These are phyloP conservation scores for Cordyceps cicadae DNA, from an alignment of 2,329 filamentous ascomycete genomes.

Conservation along the genomic window DNA sequence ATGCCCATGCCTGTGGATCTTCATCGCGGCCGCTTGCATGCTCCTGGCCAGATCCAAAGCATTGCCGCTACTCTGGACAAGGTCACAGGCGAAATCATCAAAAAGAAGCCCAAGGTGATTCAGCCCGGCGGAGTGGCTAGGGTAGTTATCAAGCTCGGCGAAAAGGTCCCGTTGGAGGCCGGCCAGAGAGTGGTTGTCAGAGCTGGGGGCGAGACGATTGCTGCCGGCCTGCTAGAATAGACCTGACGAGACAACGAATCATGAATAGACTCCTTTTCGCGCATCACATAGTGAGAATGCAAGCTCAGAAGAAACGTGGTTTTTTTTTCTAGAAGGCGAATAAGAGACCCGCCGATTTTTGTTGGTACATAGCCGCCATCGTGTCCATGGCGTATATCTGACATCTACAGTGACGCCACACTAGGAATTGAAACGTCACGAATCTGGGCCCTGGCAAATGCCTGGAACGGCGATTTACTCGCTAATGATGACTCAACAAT, in stretches of 20 bases:
- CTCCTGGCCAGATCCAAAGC: slow-evolving; percentile 63
- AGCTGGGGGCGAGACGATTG: slow-evolving; percentile 73
- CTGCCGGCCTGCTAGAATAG: slow-evolving; percentile 74
- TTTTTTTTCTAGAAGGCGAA: no score
- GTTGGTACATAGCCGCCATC: no score
- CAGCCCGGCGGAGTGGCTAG: slow-evolving; percentile 71
- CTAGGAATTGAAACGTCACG: no score
- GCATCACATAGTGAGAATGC: no score
- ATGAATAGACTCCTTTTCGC: neutral
- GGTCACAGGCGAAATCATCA: slow-evolving; percentile 61
- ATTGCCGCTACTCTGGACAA: slow-evolving; percentile 73
- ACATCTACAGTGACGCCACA: no score
- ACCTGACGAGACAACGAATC: slow-evolving; percentile 4
- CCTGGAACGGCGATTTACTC: no score
- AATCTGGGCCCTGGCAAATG: no score
- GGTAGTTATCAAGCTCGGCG: slow-evolving; percentile 65
- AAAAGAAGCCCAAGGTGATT: slow-evolving; percentile 79
- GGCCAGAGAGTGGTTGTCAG: slow-evolving; percentile 75
- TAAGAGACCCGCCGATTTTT: no score
- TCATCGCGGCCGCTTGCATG: slow-evolving; percentile 75
- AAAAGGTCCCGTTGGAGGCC: slow-evolving; percentile 69
- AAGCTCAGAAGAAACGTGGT: no score
- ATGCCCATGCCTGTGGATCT: slow-evolving; percentile 86
- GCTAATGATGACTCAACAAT: no score
- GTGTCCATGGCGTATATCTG: no score